These are phyloP conservation scores for Oryza glumipatula DNA, from an alignment of 176 grass and related monocot genomes.

Conservation along the genomic window DNA sequence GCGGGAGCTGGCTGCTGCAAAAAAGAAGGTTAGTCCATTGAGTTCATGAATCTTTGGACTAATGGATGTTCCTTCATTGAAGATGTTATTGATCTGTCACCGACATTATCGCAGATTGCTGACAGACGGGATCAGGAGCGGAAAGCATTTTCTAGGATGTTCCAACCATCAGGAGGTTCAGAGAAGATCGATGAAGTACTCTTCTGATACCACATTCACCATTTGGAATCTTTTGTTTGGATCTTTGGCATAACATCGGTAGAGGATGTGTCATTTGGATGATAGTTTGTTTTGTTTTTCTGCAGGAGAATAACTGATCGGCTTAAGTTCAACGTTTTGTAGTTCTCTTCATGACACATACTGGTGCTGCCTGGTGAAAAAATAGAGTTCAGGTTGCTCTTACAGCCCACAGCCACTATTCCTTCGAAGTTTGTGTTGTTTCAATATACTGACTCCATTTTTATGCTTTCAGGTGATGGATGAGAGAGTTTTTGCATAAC, in stretches of 20 bases:
- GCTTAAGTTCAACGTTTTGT: neutral
- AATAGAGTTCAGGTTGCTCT: neutral
- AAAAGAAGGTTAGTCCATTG: slow-evolving; percentile 73
- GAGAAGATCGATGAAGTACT: slow-evolving; percentile 61
- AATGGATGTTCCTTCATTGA: neutral
- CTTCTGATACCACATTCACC: slow-evolving; percentile 21
- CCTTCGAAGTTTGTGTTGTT: neutral
- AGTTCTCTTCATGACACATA: neutral
- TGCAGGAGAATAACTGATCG: slow-evolving; percentile 40
- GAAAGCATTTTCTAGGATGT: slow-evolving; percentile 87
- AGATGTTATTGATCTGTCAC: slow-evolving; percentile 30
- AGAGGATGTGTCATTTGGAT: slow-evolving; percentile 19
- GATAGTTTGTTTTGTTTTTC: neutral
- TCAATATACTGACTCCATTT: slow-evolving; percentile 14
- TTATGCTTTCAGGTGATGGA: slow-evolving; percentile 24
- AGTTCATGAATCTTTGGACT: slow-evolving; percentile 7
- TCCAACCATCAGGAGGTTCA: slow-evolving; percentile 68
- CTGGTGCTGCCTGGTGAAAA: neutral
- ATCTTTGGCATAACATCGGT: slow-evolving; percentile 4
- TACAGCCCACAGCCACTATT: neutral
- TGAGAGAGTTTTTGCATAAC: slow-evolving; percentile 15
- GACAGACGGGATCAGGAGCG: slow-evolving; percentile 72
- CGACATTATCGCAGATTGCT: slow-evolving; percentile 56
- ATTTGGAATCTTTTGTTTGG: neutral
- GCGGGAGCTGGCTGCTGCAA: slow-evolving; percentile 81